phyloP scores from a whole-genome alignment of 1,284 basidiomycete genomes.

The Cryptococcus hybrid region DNA sequence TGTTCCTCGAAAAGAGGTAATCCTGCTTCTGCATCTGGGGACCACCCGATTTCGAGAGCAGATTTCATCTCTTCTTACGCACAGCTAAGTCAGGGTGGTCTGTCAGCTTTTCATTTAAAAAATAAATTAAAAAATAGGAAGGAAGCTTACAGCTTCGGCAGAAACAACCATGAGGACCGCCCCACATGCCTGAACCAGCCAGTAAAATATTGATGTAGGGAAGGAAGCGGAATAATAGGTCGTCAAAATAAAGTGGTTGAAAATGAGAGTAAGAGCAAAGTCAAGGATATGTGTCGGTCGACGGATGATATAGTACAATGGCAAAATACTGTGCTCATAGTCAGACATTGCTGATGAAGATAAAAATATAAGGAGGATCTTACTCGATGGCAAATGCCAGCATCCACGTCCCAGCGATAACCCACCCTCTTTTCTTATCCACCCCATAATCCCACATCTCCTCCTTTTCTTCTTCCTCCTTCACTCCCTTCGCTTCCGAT shows the following conservation, averaged over 20 bases:
- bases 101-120: too few relatives aligned
- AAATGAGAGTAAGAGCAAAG: conserved; percentile 82
- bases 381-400: conserved; percentile 76
- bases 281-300: conserved; percentile 92
- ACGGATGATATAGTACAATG: conserved; percentile 81
- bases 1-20: conserved; percentile 6
- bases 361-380: conserved; percentile 37
- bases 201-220: conserved; percentile 87
- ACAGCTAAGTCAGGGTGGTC: conserved; percentile 52
- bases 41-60: conserved; percentile 60
- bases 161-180: conserved; percentile 63
- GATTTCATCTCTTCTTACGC: conserved; percentile 90
- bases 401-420: conserved; percentile 80
- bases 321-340: conserved; percentile 66
- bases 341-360: not conserved
- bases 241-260: conserved; percentile 87
- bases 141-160: conserved; percentile 9
- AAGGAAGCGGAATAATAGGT: conserved; percentile 85
- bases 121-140: conserved; percentile 52
- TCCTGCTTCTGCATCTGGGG: conserved; percentile 19
- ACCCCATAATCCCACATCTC: conserved; percentile 54
- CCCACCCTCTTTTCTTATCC: conserved; percentile 79
- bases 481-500: not conserved
- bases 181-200: conserved; percentile 71
- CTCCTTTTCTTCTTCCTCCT: conserved; percentile 9